Conservation (phyloP, 192 early-diverging fungal species). For the Coemansia furcata region DNA sequence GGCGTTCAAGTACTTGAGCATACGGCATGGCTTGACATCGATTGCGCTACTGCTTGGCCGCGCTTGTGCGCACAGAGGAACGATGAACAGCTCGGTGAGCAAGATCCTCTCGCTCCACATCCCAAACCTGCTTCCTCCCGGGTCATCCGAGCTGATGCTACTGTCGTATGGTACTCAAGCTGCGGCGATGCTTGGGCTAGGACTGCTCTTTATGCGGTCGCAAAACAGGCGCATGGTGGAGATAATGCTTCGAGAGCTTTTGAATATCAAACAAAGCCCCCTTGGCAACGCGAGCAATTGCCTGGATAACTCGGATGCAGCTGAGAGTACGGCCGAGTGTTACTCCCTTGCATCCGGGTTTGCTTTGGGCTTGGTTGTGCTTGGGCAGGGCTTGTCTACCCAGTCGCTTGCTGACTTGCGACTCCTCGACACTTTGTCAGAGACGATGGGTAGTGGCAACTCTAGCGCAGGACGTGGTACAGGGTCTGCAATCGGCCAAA, state of each 20-base stretch:
- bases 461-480: no score
- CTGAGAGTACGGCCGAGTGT: slow-evolving; percentile 59
- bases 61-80: slow-evolving; percentile 66
- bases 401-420: slow-evolving; percentile 57
- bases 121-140: slow-evolving; percentile 62
- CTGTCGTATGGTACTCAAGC: slow-evolving; percentile 65
- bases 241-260: slow-evolving; percentile 68
- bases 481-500: not conserved
- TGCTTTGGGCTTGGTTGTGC: slow-evolving; percentile 76
- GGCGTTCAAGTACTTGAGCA: slow-evolving; percentile 64
- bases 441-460: slow-evolving; percentile 27
- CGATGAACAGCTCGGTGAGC: slow-evolving; percentile 59
- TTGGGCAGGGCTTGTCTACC: slow-evolving; percentile 61
- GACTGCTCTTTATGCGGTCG: slow-evolving; percentile 70
- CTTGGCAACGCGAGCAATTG: not conserved
- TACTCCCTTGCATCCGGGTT: slow-evolving; percentile 81
- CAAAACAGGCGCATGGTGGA: slow-evolving; percentile 69
- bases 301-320: slow-evolving; percentile 28
- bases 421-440: slow-evolving; percentile 59
- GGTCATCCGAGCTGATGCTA: slow-evolving; percentile 58
- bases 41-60: slow-evolving; percentile 78
- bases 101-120: slow-evolving; percentile 77
- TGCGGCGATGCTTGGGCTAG: slow-evolving; percentile 72
- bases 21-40: slow-evolving; percentile 64
- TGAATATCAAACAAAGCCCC: slow-evolving; percentile 1